phyloP scores from a whole-genome alignment of 2,329 filamentous ascomycete genomes.

The Ophiostoma sp. region DNA sequence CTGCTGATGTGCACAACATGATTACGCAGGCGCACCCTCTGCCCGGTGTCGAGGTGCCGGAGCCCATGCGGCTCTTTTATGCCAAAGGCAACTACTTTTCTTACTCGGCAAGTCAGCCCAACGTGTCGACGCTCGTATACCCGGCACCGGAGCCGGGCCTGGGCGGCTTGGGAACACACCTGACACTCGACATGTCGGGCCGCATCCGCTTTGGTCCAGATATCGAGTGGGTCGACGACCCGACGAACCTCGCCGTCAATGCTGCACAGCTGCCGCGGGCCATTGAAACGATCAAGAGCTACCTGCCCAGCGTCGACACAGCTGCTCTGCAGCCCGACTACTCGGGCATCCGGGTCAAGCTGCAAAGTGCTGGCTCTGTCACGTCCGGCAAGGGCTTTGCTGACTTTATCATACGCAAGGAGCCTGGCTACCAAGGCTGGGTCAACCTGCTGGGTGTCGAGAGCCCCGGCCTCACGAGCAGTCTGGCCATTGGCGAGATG shows the following conservation, averaged over 20 bases:
- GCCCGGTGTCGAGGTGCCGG: constrained; percentile 30
- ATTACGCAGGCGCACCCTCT: constrained; percentile 50
- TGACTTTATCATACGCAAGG: constrained; percentile 75
- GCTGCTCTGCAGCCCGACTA: constrained; percentile 71
- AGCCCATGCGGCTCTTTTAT: constrained; percentile 57
- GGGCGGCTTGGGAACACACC: constrained; percentile 82
- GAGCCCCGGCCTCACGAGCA: constrained; percentile 84
- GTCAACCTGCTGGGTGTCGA: constrained; percentile 90
- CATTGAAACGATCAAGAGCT: constrained; percentile 67
- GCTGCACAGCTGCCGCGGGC: constrained; percentile 57
- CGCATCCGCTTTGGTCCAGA: constrained; percentile 89
- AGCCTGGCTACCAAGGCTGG: constrained; percentile 75
- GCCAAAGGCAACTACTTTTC: constrained; percentile 96
- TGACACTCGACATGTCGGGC: constrained; percentile 83
- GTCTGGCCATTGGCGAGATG: constrained; percentile 75
- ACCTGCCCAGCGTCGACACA: constrained; percentile 68
- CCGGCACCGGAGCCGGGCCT: constrained; percentile 77
- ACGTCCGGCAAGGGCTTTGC: constrained; percentile 58
- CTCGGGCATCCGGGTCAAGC: constrained; percentile 84
- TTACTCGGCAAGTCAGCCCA: constrained; percentile 61
- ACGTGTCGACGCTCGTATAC: constrained; percentile 71
- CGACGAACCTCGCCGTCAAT: constrained; percentile 65
- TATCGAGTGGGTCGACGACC: constrained; percentile 79
- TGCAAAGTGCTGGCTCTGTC: constrained; percentile 51
- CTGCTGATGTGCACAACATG: constrained; percentile 74